A percentile compares a stretch with the other conserved stretches of the same genome.
These are phyloP conservation scores for Symbiodinium natans DNA, from an alignment of 73 alveolate species.

Conservation along the genomic window DNA sequence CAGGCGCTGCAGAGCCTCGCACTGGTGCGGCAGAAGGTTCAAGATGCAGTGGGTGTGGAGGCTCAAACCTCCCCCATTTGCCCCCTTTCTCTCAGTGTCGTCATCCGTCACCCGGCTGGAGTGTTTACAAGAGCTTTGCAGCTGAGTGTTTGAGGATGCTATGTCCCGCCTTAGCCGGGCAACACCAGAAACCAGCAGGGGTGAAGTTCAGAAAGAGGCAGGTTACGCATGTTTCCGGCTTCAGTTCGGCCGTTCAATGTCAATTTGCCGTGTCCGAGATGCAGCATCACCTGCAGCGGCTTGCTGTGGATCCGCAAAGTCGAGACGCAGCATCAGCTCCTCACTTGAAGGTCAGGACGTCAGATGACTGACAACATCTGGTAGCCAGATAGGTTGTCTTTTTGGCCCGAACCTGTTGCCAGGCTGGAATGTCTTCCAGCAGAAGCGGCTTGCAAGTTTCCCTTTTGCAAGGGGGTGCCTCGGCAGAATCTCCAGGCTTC, in stretches of 20 bases:
- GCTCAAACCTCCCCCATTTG: not conserved
- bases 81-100: too few species aligned
- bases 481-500: not conserved
- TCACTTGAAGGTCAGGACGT: not conserved
- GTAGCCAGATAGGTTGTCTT: too few species aligned
- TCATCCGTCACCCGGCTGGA: too few species aligned
- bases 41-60: constrained; percentile 38
- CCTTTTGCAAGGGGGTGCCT: not conserved
- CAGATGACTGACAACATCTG: too few species aligned
- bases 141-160: not conserved
- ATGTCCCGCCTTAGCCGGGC: constrained; percentile 3
- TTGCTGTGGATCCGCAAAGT: not conserved
- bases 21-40: constrained; percentile 60
- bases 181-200: not conserved
- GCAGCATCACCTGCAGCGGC: not conserved
- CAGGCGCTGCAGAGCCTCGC: constrained; percentile 89
- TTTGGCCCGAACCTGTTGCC: too few species aligned
- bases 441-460: not conserved
- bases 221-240: too few species aligned
- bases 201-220: not conserved
- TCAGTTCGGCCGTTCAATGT: too few species aligned
- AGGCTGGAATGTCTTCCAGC: too few species aligned
- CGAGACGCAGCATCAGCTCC: not conserved
- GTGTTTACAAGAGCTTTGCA: too few species aligned
- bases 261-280: not conserved